These are phyloP conservation scores for Hippophae tibetana DNA, from an alignment of 306 rosid species.

Conservation along the genomic window DNA sequence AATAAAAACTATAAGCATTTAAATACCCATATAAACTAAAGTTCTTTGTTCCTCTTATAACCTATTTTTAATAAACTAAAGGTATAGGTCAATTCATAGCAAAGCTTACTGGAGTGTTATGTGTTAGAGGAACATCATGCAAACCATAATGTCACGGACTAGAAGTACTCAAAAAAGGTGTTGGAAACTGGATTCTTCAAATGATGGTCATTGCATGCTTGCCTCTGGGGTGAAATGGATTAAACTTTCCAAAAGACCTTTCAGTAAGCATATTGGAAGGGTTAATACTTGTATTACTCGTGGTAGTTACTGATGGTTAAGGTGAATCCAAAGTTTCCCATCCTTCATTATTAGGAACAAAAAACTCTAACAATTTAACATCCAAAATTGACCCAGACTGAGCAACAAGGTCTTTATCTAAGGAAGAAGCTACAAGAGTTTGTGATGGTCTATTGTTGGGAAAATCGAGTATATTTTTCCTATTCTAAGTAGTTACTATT, in stretches of 20 bases:
- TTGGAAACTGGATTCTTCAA: constrained; percentile 20
- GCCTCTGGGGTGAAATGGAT: constrained; percentile 28
- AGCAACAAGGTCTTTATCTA: constrained; percentile 33
- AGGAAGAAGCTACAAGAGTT: constrained; percentile 22
- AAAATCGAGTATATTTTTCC: no score
- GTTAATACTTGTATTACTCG: constrained; percentile 23
- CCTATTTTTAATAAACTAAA: not conserved
- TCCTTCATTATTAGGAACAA: constrained; percentile 49
- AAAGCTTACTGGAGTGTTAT: constrained; percentile 38
- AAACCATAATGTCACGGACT: constrained; percentile 33
- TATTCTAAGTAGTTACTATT: no score
- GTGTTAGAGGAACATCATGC: constrained; percentile 27
- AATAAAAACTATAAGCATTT: not conserved
- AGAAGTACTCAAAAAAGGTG: constrained; percentile 22
- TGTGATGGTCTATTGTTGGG: no score
- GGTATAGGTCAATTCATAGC: not conserved
- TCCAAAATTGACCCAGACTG: constrained; percentile 27
- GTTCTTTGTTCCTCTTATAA: constrained; percentile 4
- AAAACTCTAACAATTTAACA: constrained; percentile 27
- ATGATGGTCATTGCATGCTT: constrained; percentile 37
- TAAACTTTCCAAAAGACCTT: constrained; percentile 32
- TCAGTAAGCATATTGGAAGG: constrained; percentile 20
- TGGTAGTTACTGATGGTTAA: constrained; percentile 21
- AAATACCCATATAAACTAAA: constrained; percentile 8
- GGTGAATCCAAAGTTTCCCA: constrained; percentile 79